Conservation (phyloP, 2,329 filamentous ascomycete species). For the Cytospora chrysosperma region DNA sequence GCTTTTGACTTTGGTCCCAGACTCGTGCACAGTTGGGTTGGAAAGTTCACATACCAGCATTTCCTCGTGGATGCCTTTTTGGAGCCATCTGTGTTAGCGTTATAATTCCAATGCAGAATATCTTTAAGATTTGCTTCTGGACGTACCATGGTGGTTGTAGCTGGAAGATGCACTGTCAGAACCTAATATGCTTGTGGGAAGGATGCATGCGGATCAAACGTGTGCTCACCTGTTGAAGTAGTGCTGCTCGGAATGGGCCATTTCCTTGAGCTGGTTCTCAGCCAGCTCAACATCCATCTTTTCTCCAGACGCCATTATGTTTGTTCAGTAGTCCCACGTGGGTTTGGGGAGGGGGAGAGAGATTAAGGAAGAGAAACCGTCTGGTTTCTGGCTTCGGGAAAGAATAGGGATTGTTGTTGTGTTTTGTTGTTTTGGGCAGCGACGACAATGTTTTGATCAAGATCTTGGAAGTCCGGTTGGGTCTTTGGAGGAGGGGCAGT, state of each 20-base stretch:
- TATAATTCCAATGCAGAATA: background rate
- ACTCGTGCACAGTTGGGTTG: background rate
- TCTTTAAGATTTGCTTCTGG: conserved; percentile 32
- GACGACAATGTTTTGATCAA: background rate
- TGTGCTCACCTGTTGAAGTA: conserved; percentile 92
- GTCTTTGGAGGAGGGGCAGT: background rate
- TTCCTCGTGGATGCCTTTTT: conserved; percentile 87
- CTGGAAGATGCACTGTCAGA: conserved; percentile 45
- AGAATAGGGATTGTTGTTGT: background rate
- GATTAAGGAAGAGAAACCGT: background rate
- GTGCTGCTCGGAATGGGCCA: conserved; percentile 95
- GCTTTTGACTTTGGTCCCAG: conserved; percentile 16
- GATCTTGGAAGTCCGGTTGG: background rate
- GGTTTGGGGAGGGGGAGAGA: too few species aligned
- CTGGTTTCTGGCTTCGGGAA: background rate
- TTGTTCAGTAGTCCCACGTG: background rate
- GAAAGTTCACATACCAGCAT: conserved; percentile 74
- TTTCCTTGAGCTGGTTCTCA: conserved; percentile 63
- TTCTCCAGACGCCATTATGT: conserved; percentile 44
- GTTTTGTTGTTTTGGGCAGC: background rate
- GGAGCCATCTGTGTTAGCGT: conserved; percentile 18
- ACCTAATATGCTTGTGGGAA: background rate
- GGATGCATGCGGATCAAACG: conserved; percentile 11
- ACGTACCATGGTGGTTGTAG: conserved; percentile 93
- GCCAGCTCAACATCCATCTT: conserved; percentile 60